Base-by-base conservation (phyloP, 306 rosid species). In the Cyclanthera cordifolia region DNA sequence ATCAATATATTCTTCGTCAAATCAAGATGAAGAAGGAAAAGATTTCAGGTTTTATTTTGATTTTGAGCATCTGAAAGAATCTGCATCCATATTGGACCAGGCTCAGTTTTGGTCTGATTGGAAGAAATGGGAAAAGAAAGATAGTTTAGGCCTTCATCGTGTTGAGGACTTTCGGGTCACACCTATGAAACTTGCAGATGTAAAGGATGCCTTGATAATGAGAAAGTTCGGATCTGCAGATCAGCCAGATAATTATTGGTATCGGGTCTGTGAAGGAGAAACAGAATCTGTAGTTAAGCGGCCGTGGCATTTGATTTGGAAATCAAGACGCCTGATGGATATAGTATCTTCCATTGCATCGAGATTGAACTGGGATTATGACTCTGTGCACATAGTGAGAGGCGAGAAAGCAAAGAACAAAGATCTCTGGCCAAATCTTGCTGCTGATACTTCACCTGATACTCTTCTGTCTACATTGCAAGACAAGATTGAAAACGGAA, bases 341-440 rank as follows among this genome's bases (percentile, higher is more conserved):
- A 88, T 94, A 75, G 95, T 90, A 55, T 94, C 99, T 41, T 81
- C 90, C 47, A 80, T 94, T 49, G 79, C 96, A 12, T 85, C 99
- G 4, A 90, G 73, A 78, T 59, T 94, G 82, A 94, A 86, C 70
- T 94, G 96, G 97, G 99, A 94, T 71, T 94, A 85, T 53, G 99
- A 94, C 53, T 81, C 99, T 4, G 85, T 90, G 57, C 97, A 94
- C 79, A 82, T 94, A 34, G 99, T 70, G 75, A 88, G 99, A 82
- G 99, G 99, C 2, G 99, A 88, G 52, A 94, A 94, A 79, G 96
- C 96, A 41, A 84, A 75, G 79, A 90, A 94, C 88, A 86, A 39
- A 77, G 92, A 88, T 70, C 95, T 90, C 54, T 94, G 99, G 99
- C 99, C 99, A 37, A 86, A 94, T 83, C 99, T 94, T 39, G 99